Percentiles rank a stretch among this genome's conserved stretches.
Evolutionary conservation across 2,329 filamentous ascomycete species (phyloP).

Genomic region (Aspergillus unguis): DNA sequence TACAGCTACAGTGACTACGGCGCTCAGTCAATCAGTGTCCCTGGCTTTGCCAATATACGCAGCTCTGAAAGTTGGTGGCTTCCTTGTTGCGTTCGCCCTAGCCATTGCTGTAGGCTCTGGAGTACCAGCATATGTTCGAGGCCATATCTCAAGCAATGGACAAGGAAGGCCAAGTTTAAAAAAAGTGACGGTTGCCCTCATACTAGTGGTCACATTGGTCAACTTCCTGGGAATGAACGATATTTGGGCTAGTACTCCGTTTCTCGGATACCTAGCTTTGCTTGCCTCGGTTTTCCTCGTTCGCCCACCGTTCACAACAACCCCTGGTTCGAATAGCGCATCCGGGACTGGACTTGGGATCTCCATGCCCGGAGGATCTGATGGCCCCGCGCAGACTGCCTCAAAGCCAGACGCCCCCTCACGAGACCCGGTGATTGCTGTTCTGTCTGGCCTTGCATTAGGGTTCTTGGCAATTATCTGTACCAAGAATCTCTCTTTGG

Average conservation of each 20-base stretch:
- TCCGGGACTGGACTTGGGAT: slow-evolving; percentile 24
- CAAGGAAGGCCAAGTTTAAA: slow-evolving; percentile 27
- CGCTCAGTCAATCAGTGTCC: slow-evolving; percentile 37
- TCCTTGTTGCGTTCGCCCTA: slow-evolving; percentile 51
- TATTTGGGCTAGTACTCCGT: slow-evolving; percentile 35
- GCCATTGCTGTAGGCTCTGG: slow-evolving; percentile 48
- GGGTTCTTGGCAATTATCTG: slow-evolving; percentile 23
- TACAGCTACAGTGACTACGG: slow-evolving; percentile 15
- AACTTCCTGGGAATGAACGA: slow-evolving; percentile 30
- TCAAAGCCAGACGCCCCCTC: slow-evolving; percentile 13
- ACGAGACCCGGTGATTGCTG: slow-evolving; percentile 27
- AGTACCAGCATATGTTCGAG: slow-evolving; percentile 31
- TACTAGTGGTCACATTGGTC: slow-evolving; percentile 23
- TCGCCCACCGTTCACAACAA: slow-evolving; percentile 45
- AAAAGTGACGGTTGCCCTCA: slow-evolving; percentile 24
- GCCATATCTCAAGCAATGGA: slow-evolving; percentile 9
- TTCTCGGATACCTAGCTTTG: slow-evolving; percentile 49
- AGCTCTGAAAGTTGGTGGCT: slow-evolving; percentile 53
- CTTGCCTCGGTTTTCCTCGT: slow-evolving; percentile 45
- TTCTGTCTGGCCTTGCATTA: slow-evolving; percentile 27
- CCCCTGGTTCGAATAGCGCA: slow-evolving; percentile 8
- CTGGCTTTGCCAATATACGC: slow-evolving; percentile 56
- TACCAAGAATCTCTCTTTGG: slow-evolving; percentile 23
- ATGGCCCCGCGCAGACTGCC: slow-evolving; percentile 13
- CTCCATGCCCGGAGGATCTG: slow-evolving; percentile 1